Percentiles rank a stretch among this genome's conserved stretches.
Evolutionary conservation across 2,329 filamentous ascomycete species (phyloP).

Genomic region (Colletotrichum sp.): DNA sequence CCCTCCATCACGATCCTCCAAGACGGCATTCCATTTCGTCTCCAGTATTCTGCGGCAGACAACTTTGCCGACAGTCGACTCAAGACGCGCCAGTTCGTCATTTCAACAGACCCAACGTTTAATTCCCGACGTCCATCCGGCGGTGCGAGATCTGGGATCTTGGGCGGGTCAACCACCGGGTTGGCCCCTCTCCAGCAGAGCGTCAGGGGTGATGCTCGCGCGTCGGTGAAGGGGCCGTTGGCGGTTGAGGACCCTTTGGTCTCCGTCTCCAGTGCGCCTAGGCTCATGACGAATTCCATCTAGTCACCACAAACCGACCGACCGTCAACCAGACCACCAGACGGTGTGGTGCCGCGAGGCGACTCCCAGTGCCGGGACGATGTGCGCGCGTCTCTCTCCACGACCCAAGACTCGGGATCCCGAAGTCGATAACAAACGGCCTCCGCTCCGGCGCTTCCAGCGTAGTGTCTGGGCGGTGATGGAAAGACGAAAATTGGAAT

Average conservation of each 20-base stretch:
- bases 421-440: not conserved
- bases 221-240: not conserved
- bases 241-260: not conserved
- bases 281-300: constrained; percentile 4
- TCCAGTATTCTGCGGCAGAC: not conserved
- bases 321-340: not conserved
- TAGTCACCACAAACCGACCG: not conserved
- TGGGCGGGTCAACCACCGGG: not conserved
- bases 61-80: not conserved
- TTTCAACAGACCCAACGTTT: not conserved
- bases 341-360: not conserved
- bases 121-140: not conserved
- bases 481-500: not conserved
- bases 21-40: not conserved
- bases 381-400: not conserved
- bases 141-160: not conserved
- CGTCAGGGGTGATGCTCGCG: not conserved
- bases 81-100: not conserved
- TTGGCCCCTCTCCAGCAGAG: not conserved
- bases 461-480: not conserved
- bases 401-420: not conserved
- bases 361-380: not conserved
- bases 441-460: not conserved
- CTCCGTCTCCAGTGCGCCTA: not conserved
- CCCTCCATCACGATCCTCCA: not conserved